A percentile compares a stretch with the other conserved stretches of the same genome.
These are phyloP conservation scores for Opeltia flavorubescens DNA, from an alignment of 495 filamentous ascomycete genomes.

Conservation along the genomic window DNA sequence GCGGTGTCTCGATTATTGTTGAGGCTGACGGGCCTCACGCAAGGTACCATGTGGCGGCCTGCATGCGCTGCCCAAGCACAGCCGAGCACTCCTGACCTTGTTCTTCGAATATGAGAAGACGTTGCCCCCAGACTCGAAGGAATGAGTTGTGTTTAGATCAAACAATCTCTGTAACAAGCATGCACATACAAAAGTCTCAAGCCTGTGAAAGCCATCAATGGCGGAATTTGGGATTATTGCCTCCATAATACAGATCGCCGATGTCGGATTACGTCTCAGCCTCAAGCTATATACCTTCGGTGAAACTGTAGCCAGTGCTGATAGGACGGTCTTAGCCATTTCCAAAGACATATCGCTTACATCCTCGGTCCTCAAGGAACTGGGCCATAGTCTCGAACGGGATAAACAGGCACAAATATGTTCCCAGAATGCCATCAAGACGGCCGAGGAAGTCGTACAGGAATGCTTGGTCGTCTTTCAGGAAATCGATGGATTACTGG, in stretches of 20 bases:
- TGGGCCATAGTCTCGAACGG: slow-evolving; percentile 17
- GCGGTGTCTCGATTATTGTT: too few relatives aligned
- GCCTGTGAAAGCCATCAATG: too few relatives aligned
- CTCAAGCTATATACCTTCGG: slow-evolving; percentile 25
- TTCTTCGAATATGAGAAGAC: too few relatives aligned
- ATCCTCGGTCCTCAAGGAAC: slow-evolving; percentile 20
- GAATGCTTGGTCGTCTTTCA: slow-evolving; percentile 19
- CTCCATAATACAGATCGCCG: slow-evolving; percentile 25
- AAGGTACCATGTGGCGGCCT: too few relatives aligned
- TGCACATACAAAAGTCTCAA: too few relatives aligned
- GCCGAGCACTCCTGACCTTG: too few relatives aligned
- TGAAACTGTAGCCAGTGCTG: slow-evolving; percentile 19
- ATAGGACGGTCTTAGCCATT: slow-evolving; percentile 18
- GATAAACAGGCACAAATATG: slow-evolving; percentile 16
- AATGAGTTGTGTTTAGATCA: too few relatives aligned
- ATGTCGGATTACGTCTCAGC: slow-evolving; percentile 22
- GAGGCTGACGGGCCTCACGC: too few relatives aligned
- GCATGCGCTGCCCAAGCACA: too few relatives aligned
- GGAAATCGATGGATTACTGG: slow-evolving; percentile 18
- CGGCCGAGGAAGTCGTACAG: slow-evolving; percentile 9
- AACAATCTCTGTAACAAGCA: too few relatives aligned
- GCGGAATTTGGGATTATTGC: slow-evolving; percentile 20
- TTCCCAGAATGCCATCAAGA: slow-evolving; percentile 17
- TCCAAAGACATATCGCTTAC: slow-evolving; percentile 25
- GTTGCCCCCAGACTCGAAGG: too few relatives aligned